A percentile compares a stretch with the other conserved stretches of the same genome.
Evolutionary conservation across 2,329 filamentous ascomycete genomes (phyloP).

Genomic region (Whalleya microplaca): DNA sequence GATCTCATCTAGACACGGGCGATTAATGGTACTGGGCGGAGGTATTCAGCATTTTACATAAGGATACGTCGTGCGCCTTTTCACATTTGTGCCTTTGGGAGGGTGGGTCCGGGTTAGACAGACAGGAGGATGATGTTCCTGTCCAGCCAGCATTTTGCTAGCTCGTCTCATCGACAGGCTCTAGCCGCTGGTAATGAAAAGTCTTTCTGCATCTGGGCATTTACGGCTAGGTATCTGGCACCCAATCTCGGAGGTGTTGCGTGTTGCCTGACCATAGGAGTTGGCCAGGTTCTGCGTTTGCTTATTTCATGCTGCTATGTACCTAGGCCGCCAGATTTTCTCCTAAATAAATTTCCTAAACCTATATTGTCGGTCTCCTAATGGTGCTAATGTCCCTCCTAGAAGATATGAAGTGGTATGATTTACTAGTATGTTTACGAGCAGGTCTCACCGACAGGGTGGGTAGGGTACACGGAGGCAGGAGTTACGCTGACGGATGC

Average conservation of each 20-base stretch:
- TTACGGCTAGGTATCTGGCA: constrained; percentile 37
- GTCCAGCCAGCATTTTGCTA: constrained; percentile 23
- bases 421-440: not conserved
- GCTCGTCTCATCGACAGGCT: constrained; percentile 24
- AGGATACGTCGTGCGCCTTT: constrained; percentile 29
- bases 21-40: constrained; percentile 16
- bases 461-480: no score
- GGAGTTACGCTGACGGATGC: no score
- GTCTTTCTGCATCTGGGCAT: constrained; percentile 40
- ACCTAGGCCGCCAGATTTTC: constrained; percentile 38
- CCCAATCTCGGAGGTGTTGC: constrained; percentile 37
- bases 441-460: no score
- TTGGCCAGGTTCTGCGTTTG: constrained; percentile 34
- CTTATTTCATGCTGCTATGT: constrained; percentile 36
- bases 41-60: constrained; percentile 30
- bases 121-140: constrained; percentile 27
- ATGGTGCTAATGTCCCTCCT: not conserved
- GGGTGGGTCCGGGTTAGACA: constrained; percentile 34
- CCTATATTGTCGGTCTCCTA: not conserved
- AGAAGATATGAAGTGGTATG: not conserved
- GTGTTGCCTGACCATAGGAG: constrained; percentile 31
- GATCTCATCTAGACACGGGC: constrained; percentile 67
- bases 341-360: constrained; percentile 34
- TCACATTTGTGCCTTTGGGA: constrained; percentile 23
- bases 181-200: constrained; percentile 22